A percentile compares a stretch with the other conserved stretches of the same genome.
These are phyloP conservation scores for Sindora glabra DNA, from an alignment of 306 rosid genomes.

Conservation along the genomic window DNA sequence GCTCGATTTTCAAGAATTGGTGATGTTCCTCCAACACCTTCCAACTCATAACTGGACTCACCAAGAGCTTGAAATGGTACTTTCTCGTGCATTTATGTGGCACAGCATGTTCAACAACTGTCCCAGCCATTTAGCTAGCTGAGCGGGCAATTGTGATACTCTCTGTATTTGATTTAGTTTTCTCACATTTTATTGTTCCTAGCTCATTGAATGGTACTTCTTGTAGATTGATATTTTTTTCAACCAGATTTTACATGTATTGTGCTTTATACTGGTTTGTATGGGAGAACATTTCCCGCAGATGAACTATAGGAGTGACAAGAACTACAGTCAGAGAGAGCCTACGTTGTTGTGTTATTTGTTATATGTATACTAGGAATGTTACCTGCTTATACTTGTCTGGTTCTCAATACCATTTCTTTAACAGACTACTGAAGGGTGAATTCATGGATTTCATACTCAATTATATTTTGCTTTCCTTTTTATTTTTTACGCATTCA, in stretches of 20 bases:
- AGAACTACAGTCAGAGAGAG: neutral
- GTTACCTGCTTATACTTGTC: neutral
- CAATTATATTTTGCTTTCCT: neutral
- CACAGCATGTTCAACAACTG: constrained; percentile 95
- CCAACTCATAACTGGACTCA: constrained; percentile 88
- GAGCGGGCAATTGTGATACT: constrained; percentile 14
- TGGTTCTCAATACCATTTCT: neutral
- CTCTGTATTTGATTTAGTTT: constrained; percentile 5
- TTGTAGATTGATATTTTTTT: neutral
- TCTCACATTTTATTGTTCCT: neutral
- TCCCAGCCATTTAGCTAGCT: constrained; percentile 87
- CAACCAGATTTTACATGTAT: constrained; percentile 22
- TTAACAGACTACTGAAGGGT: neutral
- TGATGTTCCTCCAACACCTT: constrained; percentile 97
- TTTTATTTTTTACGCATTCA: no score
- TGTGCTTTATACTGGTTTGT: constrained; percentile 31
- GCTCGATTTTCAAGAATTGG: constrained; percentile 95
- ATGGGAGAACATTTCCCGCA: constrained; percentile 12
- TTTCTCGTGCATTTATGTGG: constrained; percentile 97
- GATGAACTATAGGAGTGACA: constrained; percentile 14
- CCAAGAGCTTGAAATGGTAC: constrained; percentile 96
- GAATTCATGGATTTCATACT: neutral
- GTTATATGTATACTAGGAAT: neutral
- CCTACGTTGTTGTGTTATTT: constrained; percentile 19
- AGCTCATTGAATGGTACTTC: neutral